Evolutionary conservation across 2,329 filamentous ascomycete genomes (phyloP).

Genomic region (Scortechinia acanthostroma): DNA sequence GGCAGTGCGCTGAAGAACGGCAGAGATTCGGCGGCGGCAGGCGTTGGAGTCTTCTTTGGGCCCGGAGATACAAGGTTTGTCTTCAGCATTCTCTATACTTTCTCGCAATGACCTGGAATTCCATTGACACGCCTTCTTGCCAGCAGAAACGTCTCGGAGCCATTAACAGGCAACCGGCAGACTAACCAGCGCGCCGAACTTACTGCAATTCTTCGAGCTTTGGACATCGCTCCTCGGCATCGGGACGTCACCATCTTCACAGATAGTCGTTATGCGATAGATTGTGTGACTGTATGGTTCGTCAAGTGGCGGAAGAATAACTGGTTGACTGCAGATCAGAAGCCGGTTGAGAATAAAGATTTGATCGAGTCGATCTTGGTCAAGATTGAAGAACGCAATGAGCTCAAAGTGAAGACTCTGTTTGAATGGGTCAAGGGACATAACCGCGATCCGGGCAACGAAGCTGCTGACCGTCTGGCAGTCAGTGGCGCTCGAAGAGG

Average conservation of each 20-base stretch:
- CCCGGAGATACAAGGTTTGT: conserved; percentile 43
- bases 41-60: conserved; percentile 60
- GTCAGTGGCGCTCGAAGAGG: conserved; percentile 39
- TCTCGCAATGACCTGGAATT: conserved; percentile 9
- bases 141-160: conserved; percentile 40
- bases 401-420: conserved; percentile 37
- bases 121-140: conserved; percentile 6
- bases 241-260: conserved; percentile 55
- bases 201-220: conserved; percentile 61
- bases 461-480: conserved; percentile 55
- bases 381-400: conserved; percentile 50
- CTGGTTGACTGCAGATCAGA: conserved; percentile 53
- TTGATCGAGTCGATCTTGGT: conserved; percentile 53
- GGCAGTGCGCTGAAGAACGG: conserved; percentile 56
- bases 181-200: conserved; percentile 71
- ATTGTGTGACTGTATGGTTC: conserved; percentile 64
- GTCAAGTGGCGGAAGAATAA: conserved; percentile 51
- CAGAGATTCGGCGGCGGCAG: conserved; percentile 40
- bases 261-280: conserved; percentile 64
- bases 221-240: conserved; percentile 59
- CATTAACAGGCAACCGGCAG: conserved; percentile 33
- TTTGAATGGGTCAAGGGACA: conserved; percentile 70
- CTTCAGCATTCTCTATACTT: conserved; percentile 6
- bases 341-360: conserved; percentile 64
- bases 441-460: conserved; percentile 51